Conservation (phyloP, 2,329 filamentous ascomycete genomes). For the Paraconiothyrium sp. region DNA sequence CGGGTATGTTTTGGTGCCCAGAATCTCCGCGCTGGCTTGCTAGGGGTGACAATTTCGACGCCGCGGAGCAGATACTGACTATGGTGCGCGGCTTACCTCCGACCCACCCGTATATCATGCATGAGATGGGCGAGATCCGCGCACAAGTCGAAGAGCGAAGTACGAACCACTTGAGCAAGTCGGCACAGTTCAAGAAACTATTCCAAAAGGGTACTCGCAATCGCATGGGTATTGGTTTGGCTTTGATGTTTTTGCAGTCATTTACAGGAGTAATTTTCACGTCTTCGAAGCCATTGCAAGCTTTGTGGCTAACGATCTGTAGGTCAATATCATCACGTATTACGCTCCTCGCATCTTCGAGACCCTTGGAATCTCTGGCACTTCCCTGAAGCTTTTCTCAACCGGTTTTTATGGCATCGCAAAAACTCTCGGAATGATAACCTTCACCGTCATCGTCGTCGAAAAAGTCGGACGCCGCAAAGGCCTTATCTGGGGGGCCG, state of each 20-base stretch:
- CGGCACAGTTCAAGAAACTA: constrained; percentile 45
- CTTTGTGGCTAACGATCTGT: constrained; percentile 16
- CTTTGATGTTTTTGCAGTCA: constrained; percentile 50
- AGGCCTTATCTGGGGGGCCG: constrained; percentile 59
- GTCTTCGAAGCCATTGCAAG: too few relatives aligned
- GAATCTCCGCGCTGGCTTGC: constrained; percentile 48
- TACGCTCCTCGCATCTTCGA: constrained; percentile 52
- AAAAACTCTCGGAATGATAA: constrained; percentile 52
- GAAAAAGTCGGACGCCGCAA: constrained; percentile 53
- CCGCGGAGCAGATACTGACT: constrained; percentile 53
- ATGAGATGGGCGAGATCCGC: constrained; percentile 61
- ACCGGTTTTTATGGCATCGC: constrained; percentile 62
- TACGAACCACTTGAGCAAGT: constrained; percentile 40
- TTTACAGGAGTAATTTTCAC: constrained; percentile 42
- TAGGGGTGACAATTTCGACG: constrained; percentile 45
- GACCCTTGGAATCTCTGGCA: constrained; percentile 57
- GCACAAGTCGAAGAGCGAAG: constrained; percentile 45
- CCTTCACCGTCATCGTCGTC: constrained; percentile 52
- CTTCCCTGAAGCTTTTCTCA: constrained; percentile 54
- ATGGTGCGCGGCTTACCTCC: constrained; percentile 57
- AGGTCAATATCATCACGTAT: constrained; percentile 49
- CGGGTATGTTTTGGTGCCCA: constrained; percentile 49
- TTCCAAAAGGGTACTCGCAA: constrained; percentile 52
- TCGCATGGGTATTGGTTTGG: constrained; percentile 50
- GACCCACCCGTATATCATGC: constrained; percentile 56